Evolutionary conservation across 1,284 basidiomycete species (phyloP), one percentile per base, ranked within the genome.

Genomic region (Ustilago shanxiensis): DNA sequence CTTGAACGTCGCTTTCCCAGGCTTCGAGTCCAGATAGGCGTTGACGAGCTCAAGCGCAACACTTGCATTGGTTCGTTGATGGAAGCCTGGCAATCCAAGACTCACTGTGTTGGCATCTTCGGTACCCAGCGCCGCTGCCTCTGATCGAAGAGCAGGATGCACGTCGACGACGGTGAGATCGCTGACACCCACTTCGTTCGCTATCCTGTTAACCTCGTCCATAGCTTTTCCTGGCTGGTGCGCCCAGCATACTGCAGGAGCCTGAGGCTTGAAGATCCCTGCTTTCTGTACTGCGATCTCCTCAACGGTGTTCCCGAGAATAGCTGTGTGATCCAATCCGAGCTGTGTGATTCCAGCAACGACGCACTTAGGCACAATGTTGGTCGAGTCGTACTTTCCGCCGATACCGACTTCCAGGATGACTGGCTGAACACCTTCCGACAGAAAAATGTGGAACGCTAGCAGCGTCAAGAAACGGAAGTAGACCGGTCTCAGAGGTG

Each of bases 371-470:
- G 94, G 95, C 0, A 99, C 94, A 71, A 98, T 91, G 83, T 99
- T 99, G 31, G 97, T 99, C 81, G 94, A 95, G 86, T 99, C 97
- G 84, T 94, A 95, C 26, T 90, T 90, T 22, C 97, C 97, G 18
- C 97, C 97, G 22, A 99, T 93, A 16, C 97, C 97, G 39, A 99
- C 97, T 89, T 99, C 97, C 33, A 99, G 89, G 50, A 99, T 90
- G 0, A 95, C 95, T 4, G 94, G 95, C 79, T 95, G 91, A 18
- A 93, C 91, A 82, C 91, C 90, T 35, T 92, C 88, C 31, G 90
- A 89, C 50, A 95, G 88, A 88, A 99, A 99, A 11, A 92, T 89
- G 85, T 99, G 95, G 86, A 92, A 98, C 0, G 95, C 95, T 81
- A 99, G 89, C 9, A 98, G 89, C 1, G 97, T 99, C 53, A 99